Base-by-base conservation (phyloP, 2,329 filamentous ascomycete species). In the Botrytis fragariae region DNA sequence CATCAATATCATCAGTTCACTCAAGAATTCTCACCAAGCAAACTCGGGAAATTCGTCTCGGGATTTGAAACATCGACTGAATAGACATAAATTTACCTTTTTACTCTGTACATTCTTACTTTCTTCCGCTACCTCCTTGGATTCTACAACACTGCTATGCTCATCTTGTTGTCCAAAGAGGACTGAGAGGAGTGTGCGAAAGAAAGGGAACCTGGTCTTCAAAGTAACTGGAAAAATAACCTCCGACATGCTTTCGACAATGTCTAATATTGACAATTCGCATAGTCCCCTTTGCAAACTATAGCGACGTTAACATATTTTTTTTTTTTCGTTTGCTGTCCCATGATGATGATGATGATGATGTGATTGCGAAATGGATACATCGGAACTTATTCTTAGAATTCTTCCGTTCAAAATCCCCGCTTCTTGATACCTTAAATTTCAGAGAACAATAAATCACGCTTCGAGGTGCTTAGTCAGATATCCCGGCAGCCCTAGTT, bases 401-500 rank as follows among this genome's bases (percentile, higher is more conserved):
- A 20, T 54, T 68, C 35, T 54, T 42, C 65, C 65, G 65, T 25
- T 22, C 32, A 37, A 37, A 57, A 16, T 32, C 32, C 8, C 25
- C 18, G 22, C 48, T n/a, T 29, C 5, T 68, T 14, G 14, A 57
- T 42, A 51, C 65, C 65, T 68, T 29, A 57, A 25, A 68, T 57
- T 32, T 22, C 65, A 57, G 65, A 25, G 5, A 57, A 29, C 3
- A 5, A 25, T 3, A 57, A 32, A 39, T 57, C 35, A 68, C 45
- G n/a, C 25, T 54, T 45, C 44, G 18, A 6, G 14, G 7, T 62
- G 60, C 45, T 67, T 72, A 67, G 60, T 72, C 37, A 72, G 29
- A 32, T 5, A 57, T 54, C 29, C 29, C 7, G 39, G 16, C 62
- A 68, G 62, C 70, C 70, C 70, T 72, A 72, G 70, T 68, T 68